Evolutionary conservation across 225 moss, liverwort and hornwort genomes (phyloP), one percentile per base, ranked within the genome.

Genomic region (Neckera pumila): DNA sequence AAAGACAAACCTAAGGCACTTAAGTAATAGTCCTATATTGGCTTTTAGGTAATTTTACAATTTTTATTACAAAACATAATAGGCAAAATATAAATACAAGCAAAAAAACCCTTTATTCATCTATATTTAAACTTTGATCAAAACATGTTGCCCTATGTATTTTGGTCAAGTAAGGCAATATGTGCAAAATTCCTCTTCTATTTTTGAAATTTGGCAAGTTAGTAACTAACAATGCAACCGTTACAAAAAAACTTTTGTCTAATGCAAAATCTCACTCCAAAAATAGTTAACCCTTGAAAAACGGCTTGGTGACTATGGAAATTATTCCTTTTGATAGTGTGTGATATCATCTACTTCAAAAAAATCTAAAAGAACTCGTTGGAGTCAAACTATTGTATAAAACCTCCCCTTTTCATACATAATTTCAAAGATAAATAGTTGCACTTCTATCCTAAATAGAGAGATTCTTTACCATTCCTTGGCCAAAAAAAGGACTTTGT

Each of bases 191-290:
- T 47, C 18, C 2, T 43, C 9, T 0, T 16, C 3, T 30, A 11
- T 30, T 30, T 31, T 0, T 31, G 7, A 74, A 31, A 75, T 12
- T 75, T 75, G 20, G 4, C 6, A 19, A 75, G 16, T 75, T 47
- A 12, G 7, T 31, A 31, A 10, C 12, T 3, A 19, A 12, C 0
- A 6, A 7, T 47, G 19, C 20, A 11, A 45, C 4, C 0, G 0
- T 45, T 73, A 3, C 3, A 16, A 17, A 26, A 17, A 31, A 18
- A 7, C 7, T 17, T 49, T 11, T 12, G 1, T 19, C 19, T 31
- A 74, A 31, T 10, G 19, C 11, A 19, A 17, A 74, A 31, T 47
- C 70, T 40, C 40, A 2, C 4, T 69, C 38, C 4, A 38, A 38
- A 6, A 69, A 38, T 38, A 38, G 14, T 38, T 70, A 40, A n/a